Evolutionary conservation across 176 grass and related monocot genomes (phyloP).

Genomic region (Leersia perrieri): DNA sequence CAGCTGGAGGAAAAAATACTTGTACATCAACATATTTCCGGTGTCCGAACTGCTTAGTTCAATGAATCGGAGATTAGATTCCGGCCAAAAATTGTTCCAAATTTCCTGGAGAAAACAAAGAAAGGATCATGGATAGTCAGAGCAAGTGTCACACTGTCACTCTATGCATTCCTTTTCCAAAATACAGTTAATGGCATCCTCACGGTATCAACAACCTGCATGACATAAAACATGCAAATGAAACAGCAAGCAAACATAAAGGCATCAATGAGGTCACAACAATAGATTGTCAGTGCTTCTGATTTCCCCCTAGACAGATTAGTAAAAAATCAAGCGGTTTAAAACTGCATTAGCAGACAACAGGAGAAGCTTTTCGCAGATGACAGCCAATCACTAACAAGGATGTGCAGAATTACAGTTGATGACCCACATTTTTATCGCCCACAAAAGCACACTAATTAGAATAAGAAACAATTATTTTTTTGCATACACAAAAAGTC

Average conservation of each 20-base stretch:
- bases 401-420: background rate
- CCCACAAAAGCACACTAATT: background rate
- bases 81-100: background rate
- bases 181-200: conserved; percentile 77
- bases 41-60: background rate
- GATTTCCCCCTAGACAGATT: background rate
- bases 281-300: too few species aligned
- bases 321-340: background rate
- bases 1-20: background rate
- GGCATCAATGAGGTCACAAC: too few species aligned
- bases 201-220: conserved; percentile 93
- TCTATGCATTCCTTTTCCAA: conserved; percentile 59
- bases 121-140: background rate
- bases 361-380: background rate
- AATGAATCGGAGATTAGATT: conserved; percentile 13
- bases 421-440: background rate
- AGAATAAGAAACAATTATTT: background rate
- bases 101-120: conserved; percentile 10
- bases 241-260: background rate
- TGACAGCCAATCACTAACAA: background rate
- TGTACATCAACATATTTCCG: background rate
- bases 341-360: background rate
- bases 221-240: background rate
- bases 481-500: background rate
- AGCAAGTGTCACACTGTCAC: background rate